Evolutionary conservation across 306 rosid genomes (phyloP).

Genomic region (Abrus precatorius): DNA sequence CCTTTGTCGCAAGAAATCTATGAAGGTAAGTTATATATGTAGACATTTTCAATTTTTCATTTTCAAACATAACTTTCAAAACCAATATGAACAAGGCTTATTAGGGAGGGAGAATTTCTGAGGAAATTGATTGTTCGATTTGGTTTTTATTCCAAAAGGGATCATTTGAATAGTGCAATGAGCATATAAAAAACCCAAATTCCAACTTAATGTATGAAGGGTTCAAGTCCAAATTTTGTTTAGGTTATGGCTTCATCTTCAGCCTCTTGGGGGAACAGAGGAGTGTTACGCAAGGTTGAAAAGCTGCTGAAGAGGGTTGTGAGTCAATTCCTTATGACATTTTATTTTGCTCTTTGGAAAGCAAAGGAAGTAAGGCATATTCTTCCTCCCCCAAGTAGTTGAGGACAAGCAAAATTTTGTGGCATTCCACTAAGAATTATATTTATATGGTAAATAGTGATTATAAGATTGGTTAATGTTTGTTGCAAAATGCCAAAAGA

Average conservation of each 20-base stretch:
- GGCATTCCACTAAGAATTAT: neutral
- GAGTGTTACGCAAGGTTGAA: too few relatives aligned
- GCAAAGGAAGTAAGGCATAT: slow-evolving; percentile 34
- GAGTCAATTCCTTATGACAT: neutral
- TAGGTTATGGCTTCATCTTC: too few relatives aligned
- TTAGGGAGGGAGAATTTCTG: neutral
- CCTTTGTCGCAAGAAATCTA: neutral
- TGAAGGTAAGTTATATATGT: too few relatives aligned
- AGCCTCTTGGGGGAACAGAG: too few relatives aligned
- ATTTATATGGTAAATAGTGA: neutral
- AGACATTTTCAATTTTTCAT: too few relatives aligned
- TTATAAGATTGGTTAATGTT: neutral
- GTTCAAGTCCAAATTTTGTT: neutral
- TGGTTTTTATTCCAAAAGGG: neutral
- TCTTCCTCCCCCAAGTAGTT: slow-evolving; percentile 21
- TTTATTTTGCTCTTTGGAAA: neutral
- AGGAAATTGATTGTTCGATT: neutral
- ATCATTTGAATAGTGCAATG: neutral
- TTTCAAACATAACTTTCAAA: neutral
- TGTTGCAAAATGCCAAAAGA: neutral
- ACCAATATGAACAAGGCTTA: neutral
- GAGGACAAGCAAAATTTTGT: neutral
- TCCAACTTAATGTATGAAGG: neutral
- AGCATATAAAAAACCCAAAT: neutral
- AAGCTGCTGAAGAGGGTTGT: too few relatives aligned